Percentiles rank a stretch among this genome's conserved stretches.
These are phyloP conservation scores for Sugiyamaella floridensis DNA, from an alignment of 805 yeast genomes.

Conservation along the genomic window DNA sequence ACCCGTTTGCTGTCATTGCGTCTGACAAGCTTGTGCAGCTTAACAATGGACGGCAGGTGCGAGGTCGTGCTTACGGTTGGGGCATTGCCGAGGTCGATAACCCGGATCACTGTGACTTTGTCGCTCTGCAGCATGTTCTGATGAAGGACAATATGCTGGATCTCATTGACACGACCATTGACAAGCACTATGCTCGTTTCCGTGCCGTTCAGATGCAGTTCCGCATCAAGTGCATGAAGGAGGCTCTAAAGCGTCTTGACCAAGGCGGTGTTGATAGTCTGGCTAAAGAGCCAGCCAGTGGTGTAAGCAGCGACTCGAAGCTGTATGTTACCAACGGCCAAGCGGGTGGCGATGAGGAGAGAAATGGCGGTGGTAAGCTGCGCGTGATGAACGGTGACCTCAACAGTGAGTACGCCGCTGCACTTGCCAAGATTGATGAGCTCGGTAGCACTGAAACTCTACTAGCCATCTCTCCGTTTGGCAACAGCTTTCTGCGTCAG, in stretches of 20 bases:
- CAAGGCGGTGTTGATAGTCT: too few species aligned
- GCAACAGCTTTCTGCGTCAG: constrained; percentile 29
- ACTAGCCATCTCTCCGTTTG: constrained; percentile 10
- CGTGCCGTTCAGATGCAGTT: constrained; percentile 32
- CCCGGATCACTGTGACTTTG: constrained; percentile 86
- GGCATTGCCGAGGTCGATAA: constrained; percentile 93
- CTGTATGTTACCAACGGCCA: too few species aligned
- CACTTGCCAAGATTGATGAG: not conserved
- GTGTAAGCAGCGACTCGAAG: too few species aligned
- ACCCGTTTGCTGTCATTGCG: constrained; percentile 60
- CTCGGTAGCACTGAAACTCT: constrained; percentile 16
- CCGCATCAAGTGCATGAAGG: not conserved
- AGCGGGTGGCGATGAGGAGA: not conserved
- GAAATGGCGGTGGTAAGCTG: not conserved
- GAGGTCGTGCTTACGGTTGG: constrained; percentile 92
- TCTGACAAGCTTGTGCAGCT: constrained; percentile 60
- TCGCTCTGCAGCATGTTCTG: constrained; percentile 69
- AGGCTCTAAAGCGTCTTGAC: too few species aligned
- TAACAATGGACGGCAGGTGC: constrained; percentile 53
- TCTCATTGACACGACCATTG: constrained; percentile 71
- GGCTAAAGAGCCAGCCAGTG: too few species aligned
- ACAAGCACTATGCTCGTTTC: constrained; percentile 71
- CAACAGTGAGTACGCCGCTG: too few species aligned
- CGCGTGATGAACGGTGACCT: too few species aligned
- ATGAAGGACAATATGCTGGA: constrained; percentile 81